Base-by-base conservation (phyloP, 1,284 basidiomycete species). In the Marasmius sp. region DNA sequence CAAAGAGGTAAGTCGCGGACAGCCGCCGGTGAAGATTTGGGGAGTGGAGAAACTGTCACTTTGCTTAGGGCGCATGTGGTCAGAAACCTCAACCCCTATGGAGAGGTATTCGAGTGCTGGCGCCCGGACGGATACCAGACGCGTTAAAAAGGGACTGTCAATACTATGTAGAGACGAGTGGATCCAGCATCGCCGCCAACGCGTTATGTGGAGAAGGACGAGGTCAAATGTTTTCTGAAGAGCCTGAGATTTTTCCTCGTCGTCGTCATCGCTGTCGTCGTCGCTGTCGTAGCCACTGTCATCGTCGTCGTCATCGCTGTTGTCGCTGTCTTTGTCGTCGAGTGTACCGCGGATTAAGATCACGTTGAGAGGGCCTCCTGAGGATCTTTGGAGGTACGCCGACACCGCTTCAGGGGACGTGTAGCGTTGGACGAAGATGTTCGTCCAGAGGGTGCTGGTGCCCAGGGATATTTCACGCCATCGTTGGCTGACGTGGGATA, bases 381-480 rank as follows among this genome's bases (percentile, higher is more conserved):
- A 65, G 7, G 80, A 80, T 6, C 80, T 75, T 20, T 59, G 51
- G 12, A 81, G 59, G 63, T 79, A 81, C 8, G 70, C 59, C 14
- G 63, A 61, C 6, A 78, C 61, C 33, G 70, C 69, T 16, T 71
- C 68, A 1, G 68, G 41, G 0, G 68, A 66, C 18, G 61, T 68
- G 11, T 49, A 55, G 3, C 69, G 64, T n/a, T 69, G 57, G 36
- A 80, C 65, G 22, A 65, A 59, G 51, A 82, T 75, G 27, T 64
- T 66, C 3, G 70, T 70, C 81, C 81, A 83, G 12, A 83, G 73
- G 1, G 63, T 52, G 1, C 71, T 72, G 1, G 75, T 75, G 16
- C 54, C 61, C 48, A 81, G 61, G 2, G 80, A 79, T 3, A 79
- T 68, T 9, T 66, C 38, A 41, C 80, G 77, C 65, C 79, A 78